Evolutionary conservation across 2,329 filamentous ascomycete genomes (phyloP).

Genomic region (Monilinia vaccinii-corymbosi): DNA sequence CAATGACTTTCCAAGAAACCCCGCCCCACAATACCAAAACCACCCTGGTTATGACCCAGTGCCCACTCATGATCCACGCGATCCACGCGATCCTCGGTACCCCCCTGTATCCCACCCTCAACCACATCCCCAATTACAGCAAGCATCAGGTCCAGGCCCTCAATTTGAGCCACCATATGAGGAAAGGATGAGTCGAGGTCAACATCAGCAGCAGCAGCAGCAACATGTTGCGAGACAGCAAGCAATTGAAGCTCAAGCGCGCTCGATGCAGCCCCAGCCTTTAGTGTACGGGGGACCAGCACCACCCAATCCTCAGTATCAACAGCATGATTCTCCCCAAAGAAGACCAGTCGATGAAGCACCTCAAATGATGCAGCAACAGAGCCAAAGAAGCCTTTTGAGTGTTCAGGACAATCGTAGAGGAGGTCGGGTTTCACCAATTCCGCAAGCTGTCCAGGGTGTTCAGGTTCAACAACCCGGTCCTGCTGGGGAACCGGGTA

Average conservation of each 20-base stretch:
- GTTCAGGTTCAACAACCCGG: slow-evolving; percentile 74
- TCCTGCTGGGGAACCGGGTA: slow-evolving; percentile 73
- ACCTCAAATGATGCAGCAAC: slow-evolving; percentile 43
- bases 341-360: slow-evolving; percentile 39
- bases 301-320: slow-evolving; percentile 32
- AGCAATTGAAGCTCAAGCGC: slow-evolving; percentile 31
- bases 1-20: slow-evolving; percentile 24
- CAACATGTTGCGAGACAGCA: slow-evolving; percentile 26
- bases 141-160: slow-evolving; percentile 23
- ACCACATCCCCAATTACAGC: slow-evolving; percentile 30
- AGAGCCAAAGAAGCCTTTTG: slow-evolving; percentile 58
- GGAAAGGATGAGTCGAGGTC: slow-evolving; percentile 28
- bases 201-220: slow-evolving; percentile 31
- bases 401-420: slow-evolving; percentile 67
- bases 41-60: slow-evolving; percentile 22
- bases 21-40: slow-evolving; percentile 21
- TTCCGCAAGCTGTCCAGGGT: slow-evolving; percentile 90
- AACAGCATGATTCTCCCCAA: slow-evolving; percentile 38
- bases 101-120: slow-evolving; percentile 31
- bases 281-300: slow-evolving; percentile 31
- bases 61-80: slow-evolving; percentile 17
- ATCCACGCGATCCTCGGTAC: slow-evolving; percentile 23
- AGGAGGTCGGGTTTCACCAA: slow-evolving; percentile 73
- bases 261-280: slow-evolving; percentile 25
- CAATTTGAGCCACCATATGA: slow-evolving; percentile 26